These are phyloP conservation scores for Scheffersomyces ergatensis DNA, from an alignment of 805 yeast species.

Conservation along the genomic window DNA sequence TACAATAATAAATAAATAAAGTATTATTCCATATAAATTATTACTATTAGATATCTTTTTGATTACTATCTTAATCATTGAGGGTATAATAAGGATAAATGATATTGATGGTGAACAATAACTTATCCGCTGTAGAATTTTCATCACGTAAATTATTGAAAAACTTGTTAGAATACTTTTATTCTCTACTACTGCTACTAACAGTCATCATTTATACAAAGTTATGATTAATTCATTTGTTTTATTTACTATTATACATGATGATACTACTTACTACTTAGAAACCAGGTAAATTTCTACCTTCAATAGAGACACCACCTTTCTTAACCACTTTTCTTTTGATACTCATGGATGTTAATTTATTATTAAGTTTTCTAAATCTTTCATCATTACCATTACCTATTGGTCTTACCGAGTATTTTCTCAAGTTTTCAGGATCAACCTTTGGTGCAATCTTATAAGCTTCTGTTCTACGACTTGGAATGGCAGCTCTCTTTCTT, in stretches of 20 bases:
- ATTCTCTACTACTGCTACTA: not conserved
- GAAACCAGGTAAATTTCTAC: constrained; percentile 45
- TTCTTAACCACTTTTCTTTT: constrained; percentile 53
- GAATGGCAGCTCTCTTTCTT: constrained; percentile 93
- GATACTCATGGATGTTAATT: constrained; percentile 45
- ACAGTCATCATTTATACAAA: not conserved
- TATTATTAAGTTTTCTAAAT: constrained; percentile 72
- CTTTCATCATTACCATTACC: constrained; percentile 67
- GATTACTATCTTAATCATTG: too few species aligned
- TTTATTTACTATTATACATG: too few species aligned
- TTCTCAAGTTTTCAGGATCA: constrained; percentile 47
- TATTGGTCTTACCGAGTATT: constrained; percentile 31
- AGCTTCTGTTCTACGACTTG: constrained; percentile 84
- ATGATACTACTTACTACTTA: too few species aligned
- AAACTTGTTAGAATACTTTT: too few species aligned
- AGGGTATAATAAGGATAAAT: too few species aligned
- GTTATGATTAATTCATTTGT: too few species aligned
- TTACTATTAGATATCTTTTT: too few species aligned
- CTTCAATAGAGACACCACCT: constrained; percentile 79
- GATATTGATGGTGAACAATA: too few species aligned
- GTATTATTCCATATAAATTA: too few species aligned
- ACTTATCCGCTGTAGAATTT: too few species aligned
- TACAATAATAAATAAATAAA: too few species aligned
- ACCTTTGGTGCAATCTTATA: constrained; percentile 89
- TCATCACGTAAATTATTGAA: too few species aligned